A percentile compares a stretch with the other conserved stretches of the same genome.
These are phyloP conservation scores for Elsinoe arachidis DNA, from an alignment of 2,329 filamentous ascomycete species.

Conservation along the genomic window DNA sequence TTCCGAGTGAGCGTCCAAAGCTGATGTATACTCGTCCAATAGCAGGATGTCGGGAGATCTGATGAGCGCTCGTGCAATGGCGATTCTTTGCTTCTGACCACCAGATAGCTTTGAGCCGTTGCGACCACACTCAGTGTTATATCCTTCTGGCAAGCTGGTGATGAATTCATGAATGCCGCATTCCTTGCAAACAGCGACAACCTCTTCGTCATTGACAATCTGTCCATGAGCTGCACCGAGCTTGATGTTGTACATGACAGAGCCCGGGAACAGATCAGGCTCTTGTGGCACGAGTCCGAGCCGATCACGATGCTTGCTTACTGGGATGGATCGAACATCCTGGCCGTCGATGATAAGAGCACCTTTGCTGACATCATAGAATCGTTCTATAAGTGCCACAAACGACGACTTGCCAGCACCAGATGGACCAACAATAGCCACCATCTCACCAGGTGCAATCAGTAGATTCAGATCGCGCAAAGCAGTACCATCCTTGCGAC, in stretches of 20 bases:
- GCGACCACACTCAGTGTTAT: conserved; percentile 37
- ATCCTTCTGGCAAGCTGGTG: conserved; percentile 38
- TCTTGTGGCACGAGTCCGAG: conserved; percentile 40
- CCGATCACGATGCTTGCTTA: conserved; percentile 30
- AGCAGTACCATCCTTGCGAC: conserved; percentile 30
- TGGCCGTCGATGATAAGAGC: conserved; percentile 33
- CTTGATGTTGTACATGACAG: conserved; percentile 36
- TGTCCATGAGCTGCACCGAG: conserved; percentile 28
- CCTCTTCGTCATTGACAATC: conserved; percentile 22
- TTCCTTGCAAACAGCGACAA: conserved; percentile 31
- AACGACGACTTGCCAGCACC: conserved; percentile 40
- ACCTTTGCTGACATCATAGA: conserved; percentile 36
- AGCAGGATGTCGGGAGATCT: conserved; percentile 39
- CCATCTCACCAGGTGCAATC: conserved; percentile 43
- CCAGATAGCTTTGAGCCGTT: conserved; percentile 36
- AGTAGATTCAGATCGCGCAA: conserved; percentile 42
- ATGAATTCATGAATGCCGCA: conserved; percentile 42
- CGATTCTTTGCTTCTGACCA: conserved; percentile 39
- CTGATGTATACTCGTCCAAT: conserved; percentile 40
- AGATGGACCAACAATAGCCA: conserved; percentile 40
- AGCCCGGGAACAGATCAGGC: conserved; percentile 37
- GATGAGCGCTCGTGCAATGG: conserved; percentile 39
- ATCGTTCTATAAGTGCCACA: conserved; percentile 39
- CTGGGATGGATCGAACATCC: conserved; percentile 33
- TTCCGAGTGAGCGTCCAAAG: conserved; percentile 39